Percentiles rank a stretch among this genome's conserved stretches.
phyloP scores from a whole-genome alignment of 139 green algal species.

The Yamagishiella unicocca region DNA sequence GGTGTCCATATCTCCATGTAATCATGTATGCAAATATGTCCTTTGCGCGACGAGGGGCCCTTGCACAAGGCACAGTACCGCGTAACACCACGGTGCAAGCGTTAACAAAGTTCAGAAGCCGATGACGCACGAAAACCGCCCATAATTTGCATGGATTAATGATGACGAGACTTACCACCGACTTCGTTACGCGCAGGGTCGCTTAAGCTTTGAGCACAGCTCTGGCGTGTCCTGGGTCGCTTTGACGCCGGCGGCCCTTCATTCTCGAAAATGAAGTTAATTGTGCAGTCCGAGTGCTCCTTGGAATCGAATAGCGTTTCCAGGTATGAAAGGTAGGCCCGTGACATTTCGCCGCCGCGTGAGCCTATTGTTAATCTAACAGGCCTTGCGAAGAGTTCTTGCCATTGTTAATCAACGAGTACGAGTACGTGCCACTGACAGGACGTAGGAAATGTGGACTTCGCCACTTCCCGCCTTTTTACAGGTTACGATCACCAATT shows the following conservation, averaged over 20 bases:
- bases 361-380: too few species aligned
- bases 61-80: too few species aligned
- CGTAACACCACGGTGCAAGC: neutral
- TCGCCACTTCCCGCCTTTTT: too few species aligned
- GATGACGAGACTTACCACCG: neutral
- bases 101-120: neutral
- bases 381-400: too few species aligned
- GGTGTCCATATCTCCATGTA: neutral
- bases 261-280: neutral
- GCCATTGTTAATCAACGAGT: too few species aligned
- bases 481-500: too few species aligned
- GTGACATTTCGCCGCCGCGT: conserved; percentile 10
- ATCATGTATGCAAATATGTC: neutral
- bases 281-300: neutral
- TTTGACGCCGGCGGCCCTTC: neutral
- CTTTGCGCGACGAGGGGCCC: too few species aligned
- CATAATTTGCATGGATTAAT: neutral
- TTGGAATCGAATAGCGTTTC: neutral
- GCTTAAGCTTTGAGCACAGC: neutral
- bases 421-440: too few species aligned
- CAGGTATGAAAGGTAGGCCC: neutral
- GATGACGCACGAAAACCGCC: neutral
- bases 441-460: too few species aligned
- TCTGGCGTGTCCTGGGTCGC: neutral
- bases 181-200: neutral